Conservation (phyloP, 495 filamentous ascomycete genomes). For the Cryomyces minteri region DNA sequence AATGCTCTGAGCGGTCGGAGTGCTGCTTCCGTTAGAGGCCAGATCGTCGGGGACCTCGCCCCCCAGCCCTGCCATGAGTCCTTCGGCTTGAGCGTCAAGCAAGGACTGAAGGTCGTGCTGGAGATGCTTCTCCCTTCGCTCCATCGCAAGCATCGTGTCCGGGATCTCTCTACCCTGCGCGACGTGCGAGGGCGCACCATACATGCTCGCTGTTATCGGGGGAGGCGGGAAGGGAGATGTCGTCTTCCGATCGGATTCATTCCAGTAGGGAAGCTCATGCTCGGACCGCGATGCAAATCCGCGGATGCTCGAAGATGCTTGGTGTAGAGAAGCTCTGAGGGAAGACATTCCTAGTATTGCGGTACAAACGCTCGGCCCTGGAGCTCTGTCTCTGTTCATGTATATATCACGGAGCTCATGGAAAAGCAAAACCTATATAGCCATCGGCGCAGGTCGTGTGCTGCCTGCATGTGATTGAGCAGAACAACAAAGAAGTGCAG, state of each 20-base stretch:
- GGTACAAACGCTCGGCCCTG: too few species aligned
- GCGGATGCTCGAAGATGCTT: conserved; percentile 2
- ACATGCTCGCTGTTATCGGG: conserved; percentile 10
- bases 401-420: too few species aligned
- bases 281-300: background rate
- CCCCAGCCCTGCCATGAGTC: conserved; percentile 38
- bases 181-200: background rate
- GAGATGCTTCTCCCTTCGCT: conserved; percentile 38
- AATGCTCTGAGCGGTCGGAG: conserved; percentile 22
- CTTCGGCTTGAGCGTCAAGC: conserved; percentile 71
- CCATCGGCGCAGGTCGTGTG: too few species aligned
- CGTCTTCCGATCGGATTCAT: conserved; percentile 2
- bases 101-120: conserved; percentile 61
- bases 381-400: too few species aligned
- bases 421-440: too few species aligned
- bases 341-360: background rate
- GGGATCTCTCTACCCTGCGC: conserved; percentile 5
- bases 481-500: too few species aligned
- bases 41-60: conserved; percentile 16
- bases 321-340: conserved; percentile 5
- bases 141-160: conserved; percentile 20
- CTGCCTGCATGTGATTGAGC: too few species aligned
- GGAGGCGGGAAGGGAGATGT: conserved; percentile 10
- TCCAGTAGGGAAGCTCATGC: conserved; percentile 11
- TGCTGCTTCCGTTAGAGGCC: conserved; percentile 30